Conservation (phyloP, 257 asterid genomes). For the Solanum piurae region DNA sequence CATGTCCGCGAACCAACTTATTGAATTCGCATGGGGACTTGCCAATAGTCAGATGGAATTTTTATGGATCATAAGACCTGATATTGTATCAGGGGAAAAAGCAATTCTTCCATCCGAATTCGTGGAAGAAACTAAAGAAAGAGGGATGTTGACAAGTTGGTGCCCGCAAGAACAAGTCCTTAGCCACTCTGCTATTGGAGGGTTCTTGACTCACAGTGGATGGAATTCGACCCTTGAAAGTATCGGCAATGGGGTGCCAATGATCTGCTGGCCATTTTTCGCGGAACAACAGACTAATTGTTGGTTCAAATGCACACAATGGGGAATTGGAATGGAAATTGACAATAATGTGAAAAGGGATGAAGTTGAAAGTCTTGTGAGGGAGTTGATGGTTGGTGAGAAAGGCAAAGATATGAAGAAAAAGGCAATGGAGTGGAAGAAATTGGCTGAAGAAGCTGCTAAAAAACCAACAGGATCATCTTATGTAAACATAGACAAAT, state of each 20-base stretch:
- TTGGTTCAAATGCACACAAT: no score
- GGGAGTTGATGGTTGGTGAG: constrained; percentile 25
- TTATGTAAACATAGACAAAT: constrained; percentile 15
- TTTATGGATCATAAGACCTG: constrained; percentile 48
- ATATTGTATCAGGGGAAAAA: constrained; percentile 29
- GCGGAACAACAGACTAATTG: constrained; percentile 35
- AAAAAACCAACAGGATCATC: constrained; percentile 6
- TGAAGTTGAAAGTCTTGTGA: background rate
- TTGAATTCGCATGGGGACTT: constrained; percentile 53
- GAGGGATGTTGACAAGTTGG: constrained; percentile 36
- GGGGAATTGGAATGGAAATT: no score
- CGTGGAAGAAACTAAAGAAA: constrained; percentile 14
- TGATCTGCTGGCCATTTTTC: constrained; percentile 61
- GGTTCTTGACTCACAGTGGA: constrained; percentile 49
- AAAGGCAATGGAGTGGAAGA: constrained; percentile 23
- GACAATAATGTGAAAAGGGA: no score
- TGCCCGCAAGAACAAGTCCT: constrained; percentile 52
- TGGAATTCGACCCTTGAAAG: constrained; percentile 51
- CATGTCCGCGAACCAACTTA: constrained; percentile 27
- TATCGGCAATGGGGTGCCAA: constrained; percentile 30
- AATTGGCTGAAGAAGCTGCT: constrained; percentile 13
- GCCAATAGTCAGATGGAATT: constrained; percentile 27
- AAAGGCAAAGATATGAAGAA: constrained; percentile 22
- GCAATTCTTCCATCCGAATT: constrained; percentile 20
- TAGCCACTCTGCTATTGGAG: constrained; percentile 34